These are phyloP conservation scores for Celoporthe dispersa DNA, from an alignment of 2,329 filamentous ascomycete genomes.

Conservation along the genomic window DNA sequence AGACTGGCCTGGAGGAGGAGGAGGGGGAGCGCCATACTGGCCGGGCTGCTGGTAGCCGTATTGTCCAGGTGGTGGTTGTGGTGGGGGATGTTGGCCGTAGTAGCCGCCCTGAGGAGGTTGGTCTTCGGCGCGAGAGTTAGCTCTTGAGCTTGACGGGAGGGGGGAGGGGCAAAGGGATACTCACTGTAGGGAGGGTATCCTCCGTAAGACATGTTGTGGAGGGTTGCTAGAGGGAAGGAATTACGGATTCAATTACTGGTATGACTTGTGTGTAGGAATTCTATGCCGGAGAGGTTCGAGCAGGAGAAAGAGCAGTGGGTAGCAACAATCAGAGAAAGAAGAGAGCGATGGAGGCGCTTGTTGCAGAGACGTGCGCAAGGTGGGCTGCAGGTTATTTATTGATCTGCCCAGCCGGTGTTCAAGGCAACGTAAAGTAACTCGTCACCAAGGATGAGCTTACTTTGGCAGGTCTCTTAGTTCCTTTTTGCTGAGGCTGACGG, in stretches of 20 bases:
- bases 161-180: conserved; percentile 25
- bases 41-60: conserved; percentile 14
- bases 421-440: not conserved
- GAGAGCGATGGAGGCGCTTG: not conserved
- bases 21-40: conserved; percentile 15
- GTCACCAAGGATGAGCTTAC: conserved; percentile 2
- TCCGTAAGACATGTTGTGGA: conserved; percentile 40
- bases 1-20: conserved; percentile 11
- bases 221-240: not conserved
- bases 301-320: not conserved
- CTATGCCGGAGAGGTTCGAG: not conserved
- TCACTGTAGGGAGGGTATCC: conserved; percentile 43
- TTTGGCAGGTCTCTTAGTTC: not conserved
- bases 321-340: not conserved
- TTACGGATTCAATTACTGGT: not conserved
- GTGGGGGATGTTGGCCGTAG: conserved; percentile 22
- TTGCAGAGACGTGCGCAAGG: not conserved
- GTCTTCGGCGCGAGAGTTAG: conserved; percentile 21
- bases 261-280: not conserved
- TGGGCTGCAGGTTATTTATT: not conserved
- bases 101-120: conserved; percentile 35
- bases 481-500: not conserved
- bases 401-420: not conserved
- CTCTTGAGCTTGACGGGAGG: not conserved
- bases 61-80: conserved; percentile 12